Evolutionary conservation across 2,329 filamentous ascomycete species (phyloP).

Genomic region (Claviceps pazoutovae): DNA sequence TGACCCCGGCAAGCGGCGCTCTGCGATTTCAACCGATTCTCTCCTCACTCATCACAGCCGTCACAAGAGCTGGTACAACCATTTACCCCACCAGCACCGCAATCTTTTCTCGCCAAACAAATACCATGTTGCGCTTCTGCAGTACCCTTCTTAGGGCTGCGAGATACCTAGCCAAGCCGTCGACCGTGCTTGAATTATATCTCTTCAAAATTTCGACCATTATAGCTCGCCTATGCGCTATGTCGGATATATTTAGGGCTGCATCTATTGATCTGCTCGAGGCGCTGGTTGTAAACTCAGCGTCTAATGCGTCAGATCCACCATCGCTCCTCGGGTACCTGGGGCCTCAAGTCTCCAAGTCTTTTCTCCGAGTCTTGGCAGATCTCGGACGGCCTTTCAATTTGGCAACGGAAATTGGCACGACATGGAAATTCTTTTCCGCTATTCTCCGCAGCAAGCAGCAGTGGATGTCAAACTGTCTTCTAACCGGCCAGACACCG

Average conservation of each 20-base stretch:
- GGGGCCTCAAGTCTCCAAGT: slow-evolving; percentile 66
- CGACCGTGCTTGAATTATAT: slow-evolving; percentile 57
- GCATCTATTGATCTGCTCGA: slow-evolving; percentile 58
- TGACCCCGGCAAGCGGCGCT: slow-evolving; percentile 54
- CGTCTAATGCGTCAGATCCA: slow-evolving; percentile 55
- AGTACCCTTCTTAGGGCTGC: slow-evolving; percentile 58
- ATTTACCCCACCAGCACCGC: slow-evolving; percentile 41
- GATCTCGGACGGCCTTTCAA: slow-evolving; percentile 63
- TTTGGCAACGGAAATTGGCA: slow-evolving; percentile 47
- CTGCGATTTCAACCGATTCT: slow-evolving; percentile 67
- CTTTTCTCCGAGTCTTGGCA: slow-evolving; percentile 67
- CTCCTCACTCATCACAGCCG: slow-evolving; percentile 43
- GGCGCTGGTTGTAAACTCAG: slow-evolving; percentile 56
- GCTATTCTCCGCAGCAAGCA: slow-evolving; percentile 79
- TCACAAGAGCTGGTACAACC: slow-evolving; percentile 42
- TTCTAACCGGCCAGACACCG: slow-evolving; percentile 78
- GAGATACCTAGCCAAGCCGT: slow-evolving; percentile 46
- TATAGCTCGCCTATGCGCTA: slow-evolving; percentile 62
- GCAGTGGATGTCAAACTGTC: slow-evolving; percentile 89
- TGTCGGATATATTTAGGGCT: slow-evolving; percentile 49
- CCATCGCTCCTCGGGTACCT: slow-evolving; percentile 90
- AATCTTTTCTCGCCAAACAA: slow-evolving; percentile 48
- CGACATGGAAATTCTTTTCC: slow-evolving; percentile 76
- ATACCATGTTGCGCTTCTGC: slow-evolving; percentile 50
- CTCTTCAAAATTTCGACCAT: slow-evolving; percentile 70